phyloP scores from a whole-genome alignment of 139 green algal species.

The Yamagishiella unicocca region DNA sequence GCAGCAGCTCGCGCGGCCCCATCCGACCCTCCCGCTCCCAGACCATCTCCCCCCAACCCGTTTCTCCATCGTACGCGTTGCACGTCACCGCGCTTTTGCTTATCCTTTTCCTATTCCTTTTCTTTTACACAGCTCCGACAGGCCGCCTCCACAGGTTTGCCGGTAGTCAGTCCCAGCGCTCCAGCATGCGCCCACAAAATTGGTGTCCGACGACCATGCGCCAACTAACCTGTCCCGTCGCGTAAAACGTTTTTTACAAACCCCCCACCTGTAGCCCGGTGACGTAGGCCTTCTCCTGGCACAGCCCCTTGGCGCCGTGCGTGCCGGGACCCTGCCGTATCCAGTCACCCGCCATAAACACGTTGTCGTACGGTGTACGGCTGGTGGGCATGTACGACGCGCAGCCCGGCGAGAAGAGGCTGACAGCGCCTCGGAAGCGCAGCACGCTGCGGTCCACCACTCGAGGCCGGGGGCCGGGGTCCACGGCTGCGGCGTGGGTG shows the following conservation, averaged over 20 bases:
- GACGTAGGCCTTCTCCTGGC: slow-evolving; percentile 88
- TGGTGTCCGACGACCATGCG: too few species aligned
- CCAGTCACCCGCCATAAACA: slow-evolving; percentile 88
- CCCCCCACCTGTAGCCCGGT: slow-evolving; percentile 74
- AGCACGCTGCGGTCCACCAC: slow-evolving; percentile 79
- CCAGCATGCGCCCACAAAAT: too few species aligned
- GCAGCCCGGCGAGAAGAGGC: slow-evolving; percentile 83
- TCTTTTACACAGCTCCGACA: too few species aligned
- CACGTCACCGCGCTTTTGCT: too few species aligned
- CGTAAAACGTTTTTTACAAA: too few species aligned
- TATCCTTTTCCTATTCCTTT: too few species aligned
- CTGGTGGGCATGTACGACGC: slow-evolving; percentile 37
- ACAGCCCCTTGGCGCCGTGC: slow-evolving; percentile 86
- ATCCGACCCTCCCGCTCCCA: background rate
- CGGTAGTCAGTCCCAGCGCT: too few species aligned
- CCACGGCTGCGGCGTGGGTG: slow-evolving; percentile 66
- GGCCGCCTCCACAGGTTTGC: too few species aligned
- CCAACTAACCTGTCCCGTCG: too few species aligned
- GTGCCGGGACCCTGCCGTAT: slow-evolving; percentile 73
- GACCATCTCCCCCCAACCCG: too few species aligned
- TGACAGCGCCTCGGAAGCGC: slow-evolving; percentile 79
- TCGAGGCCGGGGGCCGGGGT: slow-evolving; percentile 65
- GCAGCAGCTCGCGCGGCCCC: too few species aligned
- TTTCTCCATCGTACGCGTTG: too few species aligned
- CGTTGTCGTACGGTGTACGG: slow-evolving; percentile 46